These are phyloP conservation scores for Taxillus chinensis DNA, from an alignment of 164 flowering plant genomes.

Conservation along the genomic window DNA sequence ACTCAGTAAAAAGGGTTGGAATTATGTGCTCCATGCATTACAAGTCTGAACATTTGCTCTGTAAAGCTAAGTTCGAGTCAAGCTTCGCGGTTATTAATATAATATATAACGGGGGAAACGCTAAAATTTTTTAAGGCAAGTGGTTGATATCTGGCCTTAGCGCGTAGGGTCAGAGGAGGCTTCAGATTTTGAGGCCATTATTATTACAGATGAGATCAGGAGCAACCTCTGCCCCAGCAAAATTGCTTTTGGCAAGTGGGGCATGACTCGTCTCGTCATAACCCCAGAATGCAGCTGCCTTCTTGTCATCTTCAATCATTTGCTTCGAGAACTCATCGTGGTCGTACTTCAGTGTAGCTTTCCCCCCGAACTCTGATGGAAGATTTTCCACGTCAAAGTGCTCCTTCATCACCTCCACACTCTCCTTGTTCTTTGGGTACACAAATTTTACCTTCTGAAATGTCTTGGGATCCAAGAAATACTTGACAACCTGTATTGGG, in stretches of 20 bases:
- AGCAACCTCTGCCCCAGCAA: conserved; percentile 39
- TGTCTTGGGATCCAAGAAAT: conserved; percentile 75
- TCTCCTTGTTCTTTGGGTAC: conserved; percentile 69
- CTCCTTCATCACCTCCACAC: conserved; percentile 68
- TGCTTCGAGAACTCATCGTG: conserved; percentile 76
- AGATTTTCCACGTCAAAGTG: conserved; percentile 74
- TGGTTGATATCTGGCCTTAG: too few species aligned
- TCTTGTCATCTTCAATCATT: conserved; percentile 74
- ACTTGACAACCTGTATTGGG: conserved; percentile 58
- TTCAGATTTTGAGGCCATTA: conserved; percentile 14
- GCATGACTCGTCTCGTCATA: conserved; percentile 26
- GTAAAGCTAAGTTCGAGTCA: too few species aligned
- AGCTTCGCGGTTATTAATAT: too few species aligned
- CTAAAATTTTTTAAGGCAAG: too few species aligned
- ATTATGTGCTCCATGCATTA: too few species aligned
- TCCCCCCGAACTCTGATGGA: conserved; percentile 79
- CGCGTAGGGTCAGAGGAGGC: background rate
- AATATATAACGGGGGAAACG: too few species aligned
- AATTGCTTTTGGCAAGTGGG: conserved; percentile 15
- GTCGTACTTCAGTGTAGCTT: conserved; percentile 46
- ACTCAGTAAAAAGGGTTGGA: too few species aligned
- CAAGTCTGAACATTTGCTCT: too few species aligned
- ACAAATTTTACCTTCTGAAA: conserved; percentile 84
- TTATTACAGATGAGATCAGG: conserved; percentile 30
- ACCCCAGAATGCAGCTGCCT: conserved; percentile 54